Evolutionary conservation across 169 alveolate genomes (phyloP).

Genomic region (Cystoisospora suis): DNA sequence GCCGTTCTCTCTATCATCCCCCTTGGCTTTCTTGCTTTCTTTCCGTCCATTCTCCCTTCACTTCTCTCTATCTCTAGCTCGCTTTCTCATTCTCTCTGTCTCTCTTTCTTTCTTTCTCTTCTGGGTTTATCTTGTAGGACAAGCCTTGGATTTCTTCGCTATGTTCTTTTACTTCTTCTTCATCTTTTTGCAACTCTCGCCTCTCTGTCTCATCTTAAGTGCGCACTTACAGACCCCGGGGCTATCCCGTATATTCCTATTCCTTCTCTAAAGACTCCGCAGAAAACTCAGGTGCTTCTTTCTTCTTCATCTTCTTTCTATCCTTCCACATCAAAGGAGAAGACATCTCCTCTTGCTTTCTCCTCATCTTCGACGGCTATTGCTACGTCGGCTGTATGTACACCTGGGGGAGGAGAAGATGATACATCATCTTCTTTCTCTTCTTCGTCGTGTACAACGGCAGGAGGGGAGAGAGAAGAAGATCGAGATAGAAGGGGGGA

Average conservation of each 20-base stretch:
- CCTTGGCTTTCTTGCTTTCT: background rate
- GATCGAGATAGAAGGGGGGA: too few species aligned
- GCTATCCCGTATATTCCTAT: constrained; percentile 31
- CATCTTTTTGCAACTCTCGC: background rate
- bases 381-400: too few species aligned
- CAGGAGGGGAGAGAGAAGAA: too few species aligned
- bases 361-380: too few species aligned
- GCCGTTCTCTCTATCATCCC: background rate
- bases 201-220: constrained; percentile 29
- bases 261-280: too few species aligned
- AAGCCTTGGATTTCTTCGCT: constrained; percentile 43
- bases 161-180: constrained; percentile 18
- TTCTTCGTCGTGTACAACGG: too few species aligned
- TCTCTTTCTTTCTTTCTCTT: background rate
- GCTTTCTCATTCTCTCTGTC: background rate
- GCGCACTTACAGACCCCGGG: constrained; percentile 47
- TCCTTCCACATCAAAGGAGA: background rate
- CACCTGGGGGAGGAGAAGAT: too few species aligned
- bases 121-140: too few species aligned
- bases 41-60: background rate
- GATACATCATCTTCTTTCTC: too few species aligned
- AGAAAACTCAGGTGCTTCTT: too few species aligned
- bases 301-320: background rate
- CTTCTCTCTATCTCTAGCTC: background rate
- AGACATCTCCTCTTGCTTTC: too few species aligned